Conservation (phyloP, 495 filamentous ascomycete genomes). For the Glonium stellatum region DNA sequence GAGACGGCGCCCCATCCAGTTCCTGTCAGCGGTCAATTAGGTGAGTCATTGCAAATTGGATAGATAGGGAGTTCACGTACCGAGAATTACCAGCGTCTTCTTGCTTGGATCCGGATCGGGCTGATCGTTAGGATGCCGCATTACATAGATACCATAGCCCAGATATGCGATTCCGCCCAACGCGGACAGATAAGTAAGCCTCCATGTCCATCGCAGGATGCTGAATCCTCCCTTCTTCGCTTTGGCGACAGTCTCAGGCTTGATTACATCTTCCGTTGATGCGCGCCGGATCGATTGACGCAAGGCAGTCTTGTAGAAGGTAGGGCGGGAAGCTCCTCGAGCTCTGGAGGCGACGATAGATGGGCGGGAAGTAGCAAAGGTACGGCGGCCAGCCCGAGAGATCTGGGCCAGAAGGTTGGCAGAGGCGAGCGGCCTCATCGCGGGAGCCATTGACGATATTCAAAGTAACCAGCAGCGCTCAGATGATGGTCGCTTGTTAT, state of each 20-base stretch:
- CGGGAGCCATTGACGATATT: slow-evolving; percentile 22
- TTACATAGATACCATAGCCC: slow-evolving; percentile 72
- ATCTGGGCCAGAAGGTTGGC: slow-evolving; percentile 15
- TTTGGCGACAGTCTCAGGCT: slow-evolving; percentile 14
- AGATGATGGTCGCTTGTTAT: background rate
- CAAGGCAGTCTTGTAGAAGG: slow-evolving; percentile 21
- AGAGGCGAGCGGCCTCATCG: slow-evolving; percentile 21
- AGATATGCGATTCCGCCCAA: slow-evolving; percentile 62
- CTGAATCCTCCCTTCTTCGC: slow-evolving; percentile 32
- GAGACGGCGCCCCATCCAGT: slow-evolving; percentile 97
- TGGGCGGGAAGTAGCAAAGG: slow-evolving; percentile 18
- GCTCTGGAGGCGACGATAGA: slow-evolving; percentile 25
- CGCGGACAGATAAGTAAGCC: slow-evolving; percentile 62
- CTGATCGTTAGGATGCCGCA: slow-evolving; percentile 77
- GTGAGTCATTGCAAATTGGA: background rate
- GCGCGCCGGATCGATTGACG: slow-evolving; percentile 22
- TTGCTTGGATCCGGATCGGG: slow-evolving; percentile 72
- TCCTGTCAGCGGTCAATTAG: slow-evolving; percentile 44
- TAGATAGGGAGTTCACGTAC: slow-evolving; percentile 45
- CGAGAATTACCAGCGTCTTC: slow-evolving; percentile 95
- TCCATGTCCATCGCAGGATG: slow-evolving; percentile 64
- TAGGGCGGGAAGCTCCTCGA: slow-evolving; percentile 20
- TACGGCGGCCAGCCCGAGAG: slow-evolving; percentile 23
- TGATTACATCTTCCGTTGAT: slow-evolving; percentile 17
- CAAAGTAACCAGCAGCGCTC: background rate